Base-by-base conservation (phyloP, 1,284 basidiomycete genomes). In the Fomitiporia mediterranea region DNA sequence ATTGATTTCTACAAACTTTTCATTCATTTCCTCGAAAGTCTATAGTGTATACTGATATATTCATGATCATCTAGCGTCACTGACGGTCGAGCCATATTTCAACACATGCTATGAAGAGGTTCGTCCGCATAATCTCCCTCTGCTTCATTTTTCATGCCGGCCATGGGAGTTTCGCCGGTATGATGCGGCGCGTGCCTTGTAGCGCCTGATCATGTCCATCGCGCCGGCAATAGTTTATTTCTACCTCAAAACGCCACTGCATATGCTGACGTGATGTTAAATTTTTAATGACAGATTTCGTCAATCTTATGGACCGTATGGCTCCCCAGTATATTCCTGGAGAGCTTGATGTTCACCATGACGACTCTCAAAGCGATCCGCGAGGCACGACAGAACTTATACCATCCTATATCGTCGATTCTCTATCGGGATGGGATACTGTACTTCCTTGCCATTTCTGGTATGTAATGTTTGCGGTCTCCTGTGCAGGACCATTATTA, bases 361-460 rank as follows among this genome's bases (percentile, higher is more conserved):
- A 60, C 58, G 17, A 52, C 49, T 2, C 49, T 51, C 37, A 60
- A 60, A 30, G 58, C 58, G 19, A 56, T 56, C 27, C 39, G 43
- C 9, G 58, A 60, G 37, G 54, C 58, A 15, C 49, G 37, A 19
- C 40, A 39, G 5, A 37, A 53, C 19, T 35, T 55, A 6, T 60
- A 56, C 23, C 56, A 55, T 23, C 58, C 58, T 7, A 60, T 60
- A 15, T 44, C 58, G 28, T 47, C 54, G 15, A 60, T 60, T 32
- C 55, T 60, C 9, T 60, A 56, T 47, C 40, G 58, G 9, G 58
- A 60, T 39, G 58, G 58, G 17, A 60, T 60, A 38, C 32, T 60
- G 15, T 60, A 60, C 30, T 60, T 48, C 37, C 17, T 60, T 8
- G 50, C 58, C 1, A 53, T 60, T 28, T 9, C 58, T 11, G 46